Evolutionary conservation across 1,284 basidiomycete genomes (phyloP).

Genomic region (Ceratobasidium sp.): DNA sequence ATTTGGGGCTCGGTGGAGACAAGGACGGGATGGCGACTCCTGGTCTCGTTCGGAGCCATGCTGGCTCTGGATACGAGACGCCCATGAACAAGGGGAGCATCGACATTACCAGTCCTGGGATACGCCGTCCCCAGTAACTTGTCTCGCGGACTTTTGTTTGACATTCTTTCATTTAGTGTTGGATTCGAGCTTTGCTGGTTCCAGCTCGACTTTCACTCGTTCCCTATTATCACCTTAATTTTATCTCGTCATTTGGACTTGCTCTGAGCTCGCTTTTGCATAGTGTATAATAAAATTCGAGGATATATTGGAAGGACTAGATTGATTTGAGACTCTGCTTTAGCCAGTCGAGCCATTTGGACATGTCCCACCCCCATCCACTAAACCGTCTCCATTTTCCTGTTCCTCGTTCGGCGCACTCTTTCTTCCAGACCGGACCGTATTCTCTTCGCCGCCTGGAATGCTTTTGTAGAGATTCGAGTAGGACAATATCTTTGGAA

Average conservation of each 20-base stretch:
- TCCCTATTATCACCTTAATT: background rate
- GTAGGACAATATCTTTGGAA: constrained; percentile 1
- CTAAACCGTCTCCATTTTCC: constrained; percentile 26
- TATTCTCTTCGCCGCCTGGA: background rate
- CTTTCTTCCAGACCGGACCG: constrained; percentile 13
- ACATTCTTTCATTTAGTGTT: background rate
- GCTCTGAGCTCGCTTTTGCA: constrained; percentile 2
- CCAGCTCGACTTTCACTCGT: constrained; percentile 8
- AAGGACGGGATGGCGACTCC: background rate
- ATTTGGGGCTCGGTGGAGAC: constrained; percentile 7
- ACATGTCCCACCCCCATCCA: constrained; percentile 9
- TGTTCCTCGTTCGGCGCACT: constrained; percentile 22
- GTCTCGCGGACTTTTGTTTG: background rate
- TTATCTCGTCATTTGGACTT: background rate
- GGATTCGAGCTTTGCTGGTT: constrained; percentile 3
- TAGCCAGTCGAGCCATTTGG: constrained; percentile 21
- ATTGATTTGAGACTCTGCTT: constrained; percentile 1
- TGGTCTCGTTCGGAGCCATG: too few species aligned
- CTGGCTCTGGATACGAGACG: background rate
- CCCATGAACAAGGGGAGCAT: constrained; percentile 22
- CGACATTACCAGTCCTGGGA: constrained; percentile 16
- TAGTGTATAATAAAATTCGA: constrained; percentile 8
- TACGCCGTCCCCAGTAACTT: constrained; percentile 1
- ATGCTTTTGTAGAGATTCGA: background rate
- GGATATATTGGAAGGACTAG: background rate